phyloP scores from a whole-genome alignment of 345 rosid species.

The Boechera stricta region DNA sequence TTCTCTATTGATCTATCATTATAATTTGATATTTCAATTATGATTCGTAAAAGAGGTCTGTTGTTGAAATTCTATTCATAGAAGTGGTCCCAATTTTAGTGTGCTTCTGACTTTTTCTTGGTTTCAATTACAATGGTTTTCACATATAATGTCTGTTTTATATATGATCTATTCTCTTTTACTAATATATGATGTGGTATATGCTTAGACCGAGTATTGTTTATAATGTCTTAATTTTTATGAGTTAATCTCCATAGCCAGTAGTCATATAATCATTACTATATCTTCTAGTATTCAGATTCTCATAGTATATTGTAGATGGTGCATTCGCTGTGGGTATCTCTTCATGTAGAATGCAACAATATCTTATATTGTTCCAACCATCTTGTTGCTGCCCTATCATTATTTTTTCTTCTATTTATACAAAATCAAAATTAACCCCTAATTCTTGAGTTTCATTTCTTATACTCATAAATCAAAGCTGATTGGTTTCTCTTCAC shows the following conservation, averaged over 20 bases:
- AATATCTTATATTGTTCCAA: background rate
- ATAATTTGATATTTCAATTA: background rate
- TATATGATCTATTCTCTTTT: background rate
- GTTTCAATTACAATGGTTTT: background rate
- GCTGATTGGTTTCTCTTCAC: conserved; percentile 24
- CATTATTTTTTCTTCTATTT: background rate
- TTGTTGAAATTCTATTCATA: conserved; percentile 4
- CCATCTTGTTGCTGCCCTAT: background rate
- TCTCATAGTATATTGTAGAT: background rate
- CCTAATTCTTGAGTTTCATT: conserved; percentile 1
- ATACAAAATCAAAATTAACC: background rate
- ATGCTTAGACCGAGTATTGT: background rate
- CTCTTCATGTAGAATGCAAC: conserved; percentile 13
- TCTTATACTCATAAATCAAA: conserved; percentile 23
- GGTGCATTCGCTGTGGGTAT: background rate
- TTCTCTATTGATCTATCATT: conserved; percentile 6
- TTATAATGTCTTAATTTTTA: background rate
- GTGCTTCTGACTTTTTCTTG: background rate
- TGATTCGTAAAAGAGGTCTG: background rate
- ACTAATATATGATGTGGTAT: conserved; percentile 14
- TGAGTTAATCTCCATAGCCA: background rate
- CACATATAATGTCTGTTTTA: background rate
- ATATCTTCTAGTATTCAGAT: conserved; percentile 1
- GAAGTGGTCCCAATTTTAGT: conserved; percentile 19
- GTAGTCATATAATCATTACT: background rate